Percentiles rank a stretch among this genome's conserved stretches.
These are phyloP conservation scores for Magnusiomyces paraingens DNA, from an alignment of 1,139 yeast species.

Conservation along the genomic window DNA sequence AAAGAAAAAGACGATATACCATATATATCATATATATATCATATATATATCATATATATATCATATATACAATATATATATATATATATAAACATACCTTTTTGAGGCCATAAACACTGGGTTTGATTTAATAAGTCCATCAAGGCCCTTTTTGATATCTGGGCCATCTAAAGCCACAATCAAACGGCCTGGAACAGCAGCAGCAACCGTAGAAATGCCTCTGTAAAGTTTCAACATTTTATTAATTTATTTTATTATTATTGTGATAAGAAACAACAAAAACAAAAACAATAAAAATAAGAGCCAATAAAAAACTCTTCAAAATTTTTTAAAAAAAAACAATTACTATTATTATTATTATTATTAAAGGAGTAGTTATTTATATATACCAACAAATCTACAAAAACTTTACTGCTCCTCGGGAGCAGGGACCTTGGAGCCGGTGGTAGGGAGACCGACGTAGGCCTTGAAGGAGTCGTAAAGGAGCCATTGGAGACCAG, in stretches of 20 bases:
- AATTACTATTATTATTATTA: neutral
- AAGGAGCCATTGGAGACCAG: constrained; percentile 94
- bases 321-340: neutral
- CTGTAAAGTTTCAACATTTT: neutral
- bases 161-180: neutral
- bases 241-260: neutral
- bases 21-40: too few species aligned
- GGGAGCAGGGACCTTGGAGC: constrained; percentile 26
- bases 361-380: neutral
- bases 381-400: neutral
- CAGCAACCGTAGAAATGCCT: neutral
- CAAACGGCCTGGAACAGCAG: neutral
- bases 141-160: neutral
- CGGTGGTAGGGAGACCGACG: constrained; percentile 89
- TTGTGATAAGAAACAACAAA: neutral
- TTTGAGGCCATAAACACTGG: constrained; percentile 4
- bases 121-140: neutral
- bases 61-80: too few species aligned
- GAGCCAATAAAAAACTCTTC: neutral
- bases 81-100: neutral
- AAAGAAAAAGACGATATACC: too few species aligned
- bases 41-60: too few species aligned
- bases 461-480: constrained; percentile 91
- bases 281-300: neutral
- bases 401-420: neutral